These are phyloP conservation scores for Vitis riparia DNA, from an alignment of 164 flowering plant genomes.

Conservation along the genomic window DNA sequence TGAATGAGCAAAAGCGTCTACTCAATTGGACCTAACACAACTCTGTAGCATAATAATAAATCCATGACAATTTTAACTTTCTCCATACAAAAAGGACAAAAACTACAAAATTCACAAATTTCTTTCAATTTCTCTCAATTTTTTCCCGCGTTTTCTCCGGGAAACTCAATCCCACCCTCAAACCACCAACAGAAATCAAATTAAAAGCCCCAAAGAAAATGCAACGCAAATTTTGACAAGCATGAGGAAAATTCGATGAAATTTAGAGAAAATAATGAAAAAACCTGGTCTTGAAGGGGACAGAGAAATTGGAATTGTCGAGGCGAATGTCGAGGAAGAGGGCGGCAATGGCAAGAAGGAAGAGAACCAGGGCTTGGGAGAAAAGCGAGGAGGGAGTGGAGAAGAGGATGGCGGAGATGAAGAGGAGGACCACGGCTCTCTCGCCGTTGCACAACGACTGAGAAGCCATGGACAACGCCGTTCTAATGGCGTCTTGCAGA, in stretches of 20 bases:
- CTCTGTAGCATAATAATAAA: too few relatives aligned
- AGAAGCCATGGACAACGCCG: conserved; percentile 12
- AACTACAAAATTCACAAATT: too few relatives aligned
- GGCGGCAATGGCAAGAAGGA: conserved; percentile 52
- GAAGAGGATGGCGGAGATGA: conserved; percentile 42
- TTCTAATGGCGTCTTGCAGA: neutral
- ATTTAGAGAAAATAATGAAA: neutral
- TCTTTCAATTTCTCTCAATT: too few relatives aligned
- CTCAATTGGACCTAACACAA: too few relatives aligned
- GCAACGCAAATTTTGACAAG: neutral
- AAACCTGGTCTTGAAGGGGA: conserved; percentile 57
- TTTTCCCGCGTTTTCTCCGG: too few relatives aligned
- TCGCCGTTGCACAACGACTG: conserved; percentile 59
- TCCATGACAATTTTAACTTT: too few relatives aligned
- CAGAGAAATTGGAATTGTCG: conserved; percentile 33
- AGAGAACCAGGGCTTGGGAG: conserved; percentile 46
- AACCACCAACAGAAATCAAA: too few relatives aligned
- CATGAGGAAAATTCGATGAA: neutral
- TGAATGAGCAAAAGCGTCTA: too few relatives aligned
- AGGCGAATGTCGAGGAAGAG: conserved; percentile 58
- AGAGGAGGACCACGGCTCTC: conserved; percentile 66
- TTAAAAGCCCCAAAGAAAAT: neutral
- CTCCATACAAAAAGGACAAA: too few relatives aligned
- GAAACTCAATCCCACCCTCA: too few relatives aligned
- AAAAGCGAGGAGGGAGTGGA: conserved; percentile 51